These are phyloP conservation scores for Trichophyton benhamiae DNA, from an alignment of 2,329 filamentous ascomycete species.

Conservation along the genomic window DNA sequence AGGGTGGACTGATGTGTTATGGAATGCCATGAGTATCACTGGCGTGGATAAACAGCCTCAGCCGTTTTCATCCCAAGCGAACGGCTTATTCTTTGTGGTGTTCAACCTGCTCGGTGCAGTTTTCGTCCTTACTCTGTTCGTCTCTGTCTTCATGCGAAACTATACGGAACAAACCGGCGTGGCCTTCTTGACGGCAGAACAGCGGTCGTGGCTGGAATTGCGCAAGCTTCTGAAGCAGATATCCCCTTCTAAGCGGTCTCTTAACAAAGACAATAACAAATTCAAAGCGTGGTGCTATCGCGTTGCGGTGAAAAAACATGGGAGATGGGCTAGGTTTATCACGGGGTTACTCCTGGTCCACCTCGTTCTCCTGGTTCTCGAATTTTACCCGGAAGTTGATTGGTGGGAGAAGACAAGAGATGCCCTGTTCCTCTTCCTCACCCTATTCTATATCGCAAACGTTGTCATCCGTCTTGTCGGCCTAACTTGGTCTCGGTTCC, in stretches of 20 bases:
- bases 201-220: constrained; percentile 91
- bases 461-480: constrained; percentile 73
- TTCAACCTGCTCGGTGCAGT: constrained; percentile 96
- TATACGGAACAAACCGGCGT: constrained; percentile 98
- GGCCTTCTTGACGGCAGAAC: constrained; percentile 86
- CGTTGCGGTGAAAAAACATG: constrained; percentile 83
- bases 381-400: constrained; percentile 64
- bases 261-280: constrained; percentile 59
- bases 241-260: constrained; percentile 84
- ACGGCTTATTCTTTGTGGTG: constrained; percentile 85
- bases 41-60: constrained; percentile 62
- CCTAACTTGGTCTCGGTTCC: constrained; percentile 82
- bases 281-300: constrained; percentile 95
- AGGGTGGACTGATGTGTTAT: constrained; percentile 92
- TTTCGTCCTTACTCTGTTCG: constrained; percentile 92
- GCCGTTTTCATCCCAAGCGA: constrained; percentile 59
- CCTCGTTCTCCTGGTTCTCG: constrained; percentile 67
- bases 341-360: constrained; percentile 72
- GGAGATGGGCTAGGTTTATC: constrained; percentile 75
- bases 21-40: constrained; percentile 68
- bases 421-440: constrained; percentile 67
- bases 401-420: constrained; percentile 61
- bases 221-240: constrained; percentile 86
- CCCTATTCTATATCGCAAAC: constrained; percentile 69
- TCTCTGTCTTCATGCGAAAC: constrained; percentile 99